Evolutionary conservation across 202 grass and related monocot genomes (phyloP).

Genomic region (Carex sylvatica): DNA sequence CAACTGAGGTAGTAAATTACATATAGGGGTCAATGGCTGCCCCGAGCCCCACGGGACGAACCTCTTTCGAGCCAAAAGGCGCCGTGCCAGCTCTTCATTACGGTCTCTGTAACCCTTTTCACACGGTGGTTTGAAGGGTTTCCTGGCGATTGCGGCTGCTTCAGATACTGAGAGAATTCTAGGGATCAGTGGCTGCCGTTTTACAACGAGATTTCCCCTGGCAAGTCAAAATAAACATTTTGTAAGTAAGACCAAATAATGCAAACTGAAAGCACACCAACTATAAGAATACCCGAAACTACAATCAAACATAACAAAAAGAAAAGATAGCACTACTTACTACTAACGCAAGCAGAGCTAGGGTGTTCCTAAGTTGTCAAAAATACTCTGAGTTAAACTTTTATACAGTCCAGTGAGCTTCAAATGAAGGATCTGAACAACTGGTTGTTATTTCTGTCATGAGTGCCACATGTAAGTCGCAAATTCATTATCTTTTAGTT

Average conservation of each 20-base stretch:
- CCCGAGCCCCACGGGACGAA: constrained; percentile 80
- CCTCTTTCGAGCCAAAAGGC: constrained; percentile 81
- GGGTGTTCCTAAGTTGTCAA: neutral
- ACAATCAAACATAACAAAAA: neutral
- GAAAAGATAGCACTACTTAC: neutral
- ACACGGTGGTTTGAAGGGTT: constrained; percentile 88
- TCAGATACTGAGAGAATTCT: constrained; percentile 91
- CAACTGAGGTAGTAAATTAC: constrained; percentile 36
- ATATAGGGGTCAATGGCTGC: constrained; percentile 48
- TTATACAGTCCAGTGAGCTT: neutral
- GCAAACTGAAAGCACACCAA: constrained; percentile 16
- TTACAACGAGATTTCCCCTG: constrained; percentile 82
- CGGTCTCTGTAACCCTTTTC: constrained; percentile 60
- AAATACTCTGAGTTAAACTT: neutral
- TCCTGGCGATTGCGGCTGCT: constrained; percentile 69
- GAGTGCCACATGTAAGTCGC: neutral
- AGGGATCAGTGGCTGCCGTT: constrained; percentile 86
- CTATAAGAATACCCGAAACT: neutral
- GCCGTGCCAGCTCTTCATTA: constrained; percentile 61
- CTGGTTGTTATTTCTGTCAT: neutral
- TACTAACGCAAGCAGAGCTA: neutral
- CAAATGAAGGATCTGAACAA: neutral
- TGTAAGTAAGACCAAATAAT: constrained; percentile 21
- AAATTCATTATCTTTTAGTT: neutral
- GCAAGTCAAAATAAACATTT: constrained; percentile 25